Base-by-base conservation (phyloP, 106 monocot genomes). In the Amphibolis antarctica region DNA sequence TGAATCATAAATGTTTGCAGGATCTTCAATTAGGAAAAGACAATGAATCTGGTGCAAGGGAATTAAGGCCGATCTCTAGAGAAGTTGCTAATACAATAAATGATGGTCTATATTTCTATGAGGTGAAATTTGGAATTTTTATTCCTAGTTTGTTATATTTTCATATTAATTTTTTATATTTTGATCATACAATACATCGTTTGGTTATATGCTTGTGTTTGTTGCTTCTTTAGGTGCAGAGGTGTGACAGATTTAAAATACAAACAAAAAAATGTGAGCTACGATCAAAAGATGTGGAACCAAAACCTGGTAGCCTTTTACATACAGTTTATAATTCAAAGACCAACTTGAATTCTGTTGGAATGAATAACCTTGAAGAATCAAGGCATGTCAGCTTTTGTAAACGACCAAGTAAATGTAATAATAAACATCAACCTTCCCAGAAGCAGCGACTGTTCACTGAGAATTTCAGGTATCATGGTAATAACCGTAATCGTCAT, bases 71-170 rank as follows among this genome's bases (percentile, higher is more conserved):
- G 19, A 80, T 98, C 26, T 91, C 86, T 10, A 71, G 68, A 50
- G 98, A 91, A 25, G 65, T 80, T 66, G 87, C 85, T 57, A 75
- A 72, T 69, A 73, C 82, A 44, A 91, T 98, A 12, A 80, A 75
- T 63, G 98, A 98, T 53, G 98, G 76, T 17, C 73, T 98, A 53
- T 91, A 85, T 66, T 91, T 74, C 59, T 98, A 83, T 71, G 98
- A 98, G 89, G 93, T 86, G 71, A n/a, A n/a, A 7, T 55, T 13
- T 27, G 7, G 12, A 66, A 20, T 53, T 14, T 5, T n/a, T 0
- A 10, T 47, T 54, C 7, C 19, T 9, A n/a, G 10, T 31, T 19
- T 46, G 9, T 43, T 26, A 43, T 31, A 24, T 11, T 42, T 22
- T 10, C 42, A 9, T 23, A 27, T 65, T 71, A 20, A 6, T 43